Conservation (phyloP, 2,329 filamentous ascomycete species). For the Cercospora brassicicola region DNA sequence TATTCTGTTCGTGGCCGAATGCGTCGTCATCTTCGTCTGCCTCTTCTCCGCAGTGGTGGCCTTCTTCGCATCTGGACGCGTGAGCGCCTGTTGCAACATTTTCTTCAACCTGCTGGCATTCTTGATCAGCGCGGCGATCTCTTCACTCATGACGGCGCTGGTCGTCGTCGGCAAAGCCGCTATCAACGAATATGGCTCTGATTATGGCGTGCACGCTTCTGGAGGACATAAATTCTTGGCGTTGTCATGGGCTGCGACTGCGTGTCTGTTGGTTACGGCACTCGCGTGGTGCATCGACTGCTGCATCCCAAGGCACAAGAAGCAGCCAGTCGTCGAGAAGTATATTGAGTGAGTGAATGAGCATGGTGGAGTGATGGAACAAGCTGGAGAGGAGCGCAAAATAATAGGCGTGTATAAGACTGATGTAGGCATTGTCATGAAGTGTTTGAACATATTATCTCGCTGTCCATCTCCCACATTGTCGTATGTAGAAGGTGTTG, state of each 20-base stretch:
- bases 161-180: slow-evolving; percentile 54
- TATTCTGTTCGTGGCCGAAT: slow-evolving; percentile 57
- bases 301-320: neutral
- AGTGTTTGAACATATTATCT: neutral
- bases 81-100: slow-evolving; percentile 54
- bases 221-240: neutral
- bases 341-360: neutral
- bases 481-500: too few relatives aligned
- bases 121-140: slow-evolving; percentile 66
- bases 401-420: neutral
- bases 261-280: neutral
- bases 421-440: neutral
- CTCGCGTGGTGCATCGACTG: neutral
- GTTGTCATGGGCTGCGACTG: neutral
- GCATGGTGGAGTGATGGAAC: neutral
- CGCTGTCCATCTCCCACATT: neutral
- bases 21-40: slow-evolving; percentile 53
- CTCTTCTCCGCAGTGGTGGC: slow-evolving; percentile 50
- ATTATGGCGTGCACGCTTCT: neutral
- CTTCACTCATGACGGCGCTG: slow-evolving; percentile 69
- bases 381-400: neutral
- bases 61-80: slow-evolving; percentile 47
- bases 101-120: slow-evolving; percentile 54
- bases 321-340: neutral
- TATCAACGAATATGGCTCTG: slow-evolving; percentile 54